Evolutionary conservation across 768 basidiomycete genomes (phyloP).

Genomic region (Chiua virens): DNA sequence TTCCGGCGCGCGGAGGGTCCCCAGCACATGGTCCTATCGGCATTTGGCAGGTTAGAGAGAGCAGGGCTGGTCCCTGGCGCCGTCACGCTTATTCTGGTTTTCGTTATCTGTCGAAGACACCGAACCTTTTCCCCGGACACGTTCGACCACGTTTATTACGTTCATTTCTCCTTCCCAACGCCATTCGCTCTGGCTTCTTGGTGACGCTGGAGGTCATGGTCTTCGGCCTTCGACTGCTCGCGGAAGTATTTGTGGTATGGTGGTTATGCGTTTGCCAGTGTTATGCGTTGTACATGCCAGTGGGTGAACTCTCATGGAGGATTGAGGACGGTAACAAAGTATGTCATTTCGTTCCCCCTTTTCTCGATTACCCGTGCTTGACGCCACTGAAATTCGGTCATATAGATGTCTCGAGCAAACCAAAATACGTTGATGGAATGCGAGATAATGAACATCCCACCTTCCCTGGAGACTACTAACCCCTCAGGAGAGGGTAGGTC

Average conservation of each 20-base stretch:
- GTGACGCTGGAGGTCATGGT: slow-evolving; percentile 14
- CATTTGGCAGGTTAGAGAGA: slow-evolving; percentile 3
- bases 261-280: slow-evolving; percentile 1
- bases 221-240: slow-evolving; percentile 1
- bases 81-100: background rate
- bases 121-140: background rate
- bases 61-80: slow-evolving; percentile 16
- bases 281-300: slow-evolving; percentile 3
- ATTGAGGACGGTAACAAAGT: slow-evolving; percentile 4
- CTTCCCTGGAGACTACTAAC: background rate
- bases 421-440: slow-evolving; percentile 13
- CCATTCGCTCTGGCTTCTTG: background rate
- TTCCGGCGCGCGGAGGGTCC: background rate
- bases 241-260: background rate
- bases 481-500: slow-evolving; percentile 20
- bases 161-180: background rate
- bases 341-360: background rate
- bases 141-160: background rate
- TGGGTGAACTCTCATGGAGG: background rate
- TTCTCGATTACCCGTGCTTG: background rate
- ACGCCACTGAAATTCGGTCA: background rate
- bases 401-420: background rate
- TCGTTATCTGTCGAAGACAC: background rate
- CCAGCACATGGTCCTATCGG: background rate
- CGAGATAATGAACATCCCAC: slow-evolving; percentile 7